These are phyloP conservation scores for Herpetomonas tarakana DNA, from an alignment of 208 protist species.

Conservation along the genomic window DNA sequence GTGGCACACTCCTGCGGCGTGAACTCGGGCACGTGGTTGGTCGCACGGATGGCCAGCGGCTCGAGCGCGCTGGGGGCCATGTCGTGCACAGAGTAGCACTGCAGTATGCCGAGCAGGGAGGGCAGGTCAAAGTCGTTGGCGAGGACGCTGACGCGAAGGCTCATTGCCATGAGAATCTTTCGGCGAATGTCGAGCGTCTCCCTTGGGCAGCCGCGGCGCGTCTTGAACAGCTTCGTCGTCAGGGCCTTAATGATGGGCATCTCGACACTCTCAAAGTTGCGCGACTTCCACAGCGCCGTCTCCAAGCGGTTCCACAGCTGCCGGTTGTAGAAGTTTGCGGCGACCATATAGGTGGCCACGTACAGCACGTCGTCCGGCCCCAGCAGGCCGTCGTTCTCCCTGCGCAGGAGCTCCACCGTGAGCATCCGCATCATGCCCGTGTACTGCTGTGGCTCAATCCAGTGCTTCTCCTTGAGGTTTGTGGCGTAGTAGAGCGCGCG, in stretches of 20 bases:
- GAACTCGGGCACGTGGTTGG: constrained; percentile 81
- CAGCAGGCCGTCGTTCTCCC: constrained; percentile 81
- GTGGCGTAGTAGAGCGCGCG: constrained; percentile 86
- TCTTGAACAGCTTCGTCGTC: constrained; percentile 86
- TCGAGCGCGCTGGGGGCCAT: constrained; percentile 68
- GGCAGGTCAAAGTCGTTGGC: constrained; percentile 89
- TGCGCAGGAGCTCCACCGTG: constrained; percentile 77
- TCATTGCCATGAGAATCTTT: constrained; percentile 77
- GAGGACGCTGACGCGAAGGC: constrained; percentile 62
- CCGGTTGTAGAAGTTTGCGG: constrained; percentile 87
- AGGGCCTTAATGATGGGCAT: constrained; percentile 83
- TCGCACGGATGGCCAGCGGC: constrained; percentile 75
- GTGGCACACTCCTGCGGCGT: constrained; percentile 87
- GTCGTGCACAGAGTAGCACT: constrained; percentile 89
- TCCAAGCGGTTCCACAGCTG: constrained; percentile 89
- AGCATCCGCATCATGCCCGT: constrained; percentile 74
- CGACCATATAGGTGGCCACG: constrained; percentile 77
- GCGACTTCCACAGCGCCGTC: constrained; percentile 33
- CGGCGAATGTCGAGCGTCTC: constrained; percentile 84
- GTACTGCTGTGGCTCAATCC: constrained; percentile 64
- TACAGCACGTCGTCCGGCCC: constrained; percentile 86
- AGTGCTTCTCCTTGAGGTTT: constrained; percentile 61
- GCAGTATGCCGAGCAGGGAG: constrained; percentile 78
- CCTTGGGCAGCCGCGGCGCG: constrained; percentile 66
- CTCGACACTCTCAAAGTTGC: constrained; percentile 75